phyloP scores from a whole-genome alignment of 108 stramenopile species.

The Cyclotella atomus region DNA sequence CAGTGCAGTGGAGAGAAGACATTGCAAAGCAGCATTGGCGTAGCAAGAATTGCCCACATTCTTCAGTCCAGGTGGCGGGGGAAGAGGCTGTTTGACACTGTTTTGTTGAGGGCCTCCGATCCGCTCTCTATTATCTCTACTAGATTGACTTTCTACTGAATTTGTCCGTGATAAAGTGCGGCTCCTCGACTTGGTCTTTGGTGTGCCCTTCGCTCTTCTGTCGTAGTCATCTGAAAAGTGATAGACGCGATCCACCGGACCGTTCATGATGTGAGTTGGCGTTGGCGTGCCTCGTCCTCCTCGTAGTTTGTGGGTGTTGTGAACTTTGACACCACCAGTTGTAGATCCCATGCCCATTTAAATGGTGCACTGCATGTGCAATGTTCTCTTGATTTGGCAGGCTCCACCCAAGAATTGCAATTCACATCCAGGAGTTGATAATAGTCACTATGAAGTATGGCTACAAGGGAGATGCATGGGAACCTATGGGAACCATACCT shows the following conservation, averaged over 20 bases:
- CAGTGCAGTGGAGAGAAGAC: constrained; percentile 73
- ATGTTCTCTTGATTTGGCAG: too few relatives aligned
- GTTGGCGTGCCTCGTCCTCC: not conserved
- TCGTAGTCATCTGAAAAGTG: constrained; percentile 13
- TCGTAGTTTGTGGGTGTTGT: not conserved
- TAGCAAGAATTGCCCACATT: constrained; percentile 90
- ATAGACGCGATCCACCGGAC: constrained; percentile 13
- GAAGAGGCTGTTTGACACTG: constrained; percentile 29
- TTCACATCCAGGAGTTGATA: too few relatives aligned
- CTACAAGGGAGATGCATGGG: too few relatives aligned
- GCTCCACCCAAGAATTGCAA: too few relatives aligned
- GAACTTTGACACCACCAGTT: not conserved
- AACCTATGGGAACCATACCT: too few relatives aligned
- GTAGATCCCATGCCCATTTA: not conserved
- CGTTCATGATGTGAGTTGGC: constrained; percentile 6
- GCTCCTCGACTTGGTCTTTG: too few relatives aligned
- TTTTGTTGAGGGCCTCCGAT: not conserved
- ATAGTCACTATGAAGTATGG: too few relatives aligned
- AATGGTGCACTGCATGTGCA: too few relatives aligned
- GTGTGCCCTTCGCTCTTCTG: too few relatives aligned
- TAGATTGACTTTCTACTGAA: not conserved
- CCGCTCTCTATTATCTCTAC: not conserved
- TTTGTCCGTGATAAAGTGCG: not conserved
- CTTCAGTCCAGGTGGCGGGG: constrained; percentile 71
- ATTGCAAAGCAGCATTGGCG: constrained; percentile 85